Base-by-base conservation (phyloP, 1,284 basidiomycete genomes). In the Puccinia novopanici region DNA sequence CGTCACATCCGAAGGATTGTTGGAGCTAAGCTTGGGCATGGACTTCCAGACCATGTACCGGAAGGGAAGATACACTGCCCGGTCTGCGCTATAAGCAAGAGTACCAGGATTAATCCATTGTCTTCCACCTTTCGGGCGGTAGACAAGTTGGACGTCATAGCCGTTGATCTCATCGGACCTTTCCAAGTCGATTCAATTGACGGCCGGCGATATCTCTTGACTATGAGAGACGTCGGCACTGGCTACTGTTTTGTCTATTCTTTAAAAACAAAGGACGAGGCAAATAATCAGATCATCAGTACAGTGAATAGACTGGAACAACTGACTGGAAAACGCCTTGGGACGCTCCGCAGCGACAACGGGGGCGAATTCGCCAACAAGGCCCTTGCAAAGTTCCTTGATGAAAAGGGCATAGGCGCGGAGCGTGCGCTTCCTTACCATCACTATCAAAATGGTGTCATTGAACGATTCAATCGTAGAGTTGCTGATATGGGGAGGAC, bases 381-480 rank as follows among this genome's bases (percentile, higher is more conserved):
- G n/a, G n/a, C n/a, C n/a, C n/a, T n/a, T n/a, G n/a, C n/a, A n/a
- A n/a, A n/a, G n/a, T 57, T n/a, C 55, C 55, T 57, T 9, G 55
- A 57, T 5, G 9, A 22, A 22, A 63, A 63, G 19, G 24, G 59
- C 3, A 63, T 63, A 6, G 19, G 9, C 9, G 3, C 59, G 19
- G 59, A 63, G 30, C 12, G 24, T n/a, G n/a, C 59, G 13, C 59
- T 63, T 10, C 59, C 59, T 17, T 63, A 63, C 30, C 59, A 63
- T 19, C 59, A 63, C 34, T 40, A 63, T 22, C 59, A 63, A 22
- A 63, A 63, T 63, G 59, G 59, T 10, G 30, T 63, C 15, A 63
- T 63, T 63, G 59, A 63, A 63, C 6, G 59, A 9, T 63, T 63
- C 59, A 63, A 63, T 40, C 27, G 59, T 10, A 63, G 15, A 22